Percentiles rank a stretch among this genome's conserved stretches.
Conservation (phyloP, 192 early-diverging fungal genomes). For the Backusella australiensis region DNA sequence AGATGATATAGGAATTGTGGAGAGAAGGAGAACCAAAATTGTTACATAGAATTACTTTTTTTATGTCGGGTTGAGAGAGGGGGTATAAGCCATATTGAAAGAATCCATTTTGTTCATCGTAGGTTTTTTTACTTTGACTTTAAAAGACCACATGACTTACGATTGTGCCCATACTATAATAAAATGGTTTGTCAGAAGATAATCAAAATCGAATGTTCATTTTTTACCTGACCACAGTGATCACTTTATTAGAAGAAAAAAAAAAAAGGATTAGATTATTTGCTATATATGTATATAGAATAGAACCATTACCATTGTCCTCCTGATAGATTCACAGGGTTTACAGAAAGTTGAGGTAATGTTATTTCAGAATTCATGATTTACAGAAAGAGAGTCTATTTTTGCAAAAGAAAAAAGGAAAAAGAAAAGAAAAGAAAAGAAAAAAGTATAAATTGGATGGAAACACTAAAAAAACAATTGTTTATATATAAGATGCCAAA, state of each 20-base stretch:
- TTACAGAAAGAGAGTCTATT: not conserved
- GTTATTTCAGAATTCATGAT: not conserved
- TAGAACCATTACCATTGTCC: not conserved
- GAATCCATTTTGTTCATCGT: not conserved
- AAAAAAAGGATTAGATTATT: not conserved
- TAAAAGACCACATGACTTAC: not conserved
- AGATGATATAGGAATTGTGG: not conserved
- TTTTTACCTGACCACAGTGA: conserved; percentile 11
- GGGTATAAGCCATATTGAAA: not conserved
- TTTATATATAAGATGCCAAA: not conserved
- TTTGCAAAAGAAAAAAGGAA: not conserved
- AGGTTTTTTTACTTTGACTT: not conserved
- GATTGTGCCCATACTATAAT: conserved; percentile 4
- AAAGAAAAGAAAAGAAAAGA: not conserved
- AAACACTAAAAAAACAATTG: not conserved
- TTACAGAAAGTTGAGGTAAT: not conserved
- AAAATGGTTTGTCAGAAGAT: not conserved
- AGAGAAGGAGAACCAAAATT: not conserved
- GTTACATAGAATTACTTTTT: not conserved
- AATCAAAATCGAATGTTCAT: not conserved
- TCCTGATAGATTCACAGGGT: conserved; percentile 3
- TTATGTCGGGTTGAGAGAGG: not conserved
- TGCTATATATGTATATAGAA: not conserved
- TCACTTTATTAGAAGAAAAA: not conserved
- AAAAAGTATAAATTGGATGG: not conserved